Percentiles rank a stretch among this genome's conserved stretches.
Conservation (phyloP, 768 basidiomycete genomes). For the Termitomyces titanicus region DNA sequence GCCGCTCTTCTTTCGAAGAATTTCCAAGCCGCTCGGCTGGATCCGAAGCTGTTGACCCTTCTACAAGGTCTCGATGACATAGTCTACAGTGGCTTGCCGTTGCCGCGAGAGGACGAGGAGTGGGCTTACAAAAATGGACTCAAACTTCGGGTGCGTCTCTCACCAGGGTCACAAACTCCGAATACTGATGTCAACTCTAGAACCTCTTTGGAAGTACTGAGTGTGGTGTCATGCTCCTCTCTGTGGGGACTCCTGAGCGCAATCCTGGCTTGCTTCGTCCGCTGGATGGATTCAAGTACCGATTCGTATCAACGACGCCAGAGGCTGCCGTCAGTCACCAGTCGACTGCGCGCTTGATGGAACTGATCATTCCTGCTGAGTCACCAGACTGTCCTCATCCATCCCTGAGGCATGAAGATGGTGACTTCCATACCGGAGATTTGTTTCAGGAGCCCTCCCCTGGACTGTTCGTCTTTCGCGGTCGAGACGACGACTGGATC, state of each 20-base stretch:
- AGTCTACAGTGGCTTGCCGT: conserved; percentile 59
- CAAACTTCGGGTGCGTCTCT: conserved; percentile 50
- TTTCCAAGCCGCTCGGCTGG: conserved; percentile 32
- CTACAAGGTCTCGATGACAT: conserved; percentile 60
- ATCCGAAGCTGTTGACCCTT: conserved; percentile 58
- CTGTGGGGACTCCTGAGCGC: conserved; percentile 48
- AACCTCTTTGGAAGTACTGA: conserved; percentile 84
- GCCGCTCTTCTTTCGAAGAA: conserved; percentile 64
- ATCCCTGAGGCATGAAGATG: conserved; percentile 48
- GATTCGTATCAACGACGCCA: conserved; percentile 55
- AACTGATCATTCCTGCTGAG: conserved; percentile 53
- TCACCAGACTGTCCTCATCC: conserved; percentile 58
- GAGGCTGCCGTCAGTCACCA: conserved; percentile 36
- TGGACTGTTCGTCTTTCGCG: conserved; percentile 51
- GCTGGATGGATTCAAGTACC: conserved; percentile 62
- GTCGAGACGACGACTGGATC: conserved; percentile 72
- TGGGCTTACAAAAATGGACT: conserved; percentile 67
- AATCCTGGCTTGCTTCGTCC: conserved; percentile 51
- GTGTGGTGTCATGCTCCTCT: conserved; percentile 68
- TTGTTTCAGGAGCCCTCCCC: conserved; percentile 52
- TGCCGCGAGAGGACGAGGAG: conserved; percentile 68
- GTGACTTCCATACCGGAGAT: conserved; percentile 69
- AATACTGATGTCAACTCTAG: conserved; percentile 33
- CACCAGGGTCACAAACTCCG: conserved; percentile 14
- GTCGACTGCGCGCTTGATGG: conserved; percentile 47